phyloP scores from a whole-genome alignment of 441 rosid species.

The Sinapis alba region DNA sequence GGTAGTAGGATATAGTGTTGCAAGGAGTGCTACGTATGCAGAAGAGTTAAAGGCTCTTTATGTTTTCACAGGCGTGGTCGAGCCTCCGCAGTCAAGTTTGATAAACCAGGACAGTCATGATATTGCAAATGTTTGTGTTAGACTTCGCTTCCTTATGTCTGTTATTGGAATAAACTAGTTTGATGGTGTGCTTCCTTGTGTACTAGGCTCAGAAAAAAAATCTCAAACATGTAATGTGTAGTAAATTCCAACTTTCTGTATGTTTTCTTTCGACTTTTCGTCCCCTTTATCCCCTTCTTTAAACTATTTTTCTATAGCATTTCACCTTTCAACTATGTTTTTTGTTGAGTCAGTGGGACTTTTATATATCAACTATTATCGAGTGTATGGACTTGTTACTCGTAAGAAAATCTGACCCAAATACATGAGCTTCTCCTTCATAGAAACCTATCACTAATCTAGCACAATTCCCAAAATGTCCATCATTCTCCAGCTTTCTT shows the following conservation, averaged over 20 bases:
- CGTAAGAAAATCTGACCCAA: not conserved
- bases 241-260: not conserved
- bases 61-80: slow-evolving; percentile 61
- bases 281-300: not conserved
- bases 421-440: not conserved
- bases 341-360: not conserved
- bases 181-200: slow-evolving; percentile 21
- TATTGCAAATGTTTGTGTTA: slow-evolving; percentile 48
- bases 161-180: slow-evolving; percentile 74
- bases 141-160: slow-evolving; percentile 72
- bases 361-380: not conserved
- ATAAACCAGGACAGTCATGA: slow-evolving; percentile 31
- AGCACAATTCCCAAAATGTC: not conserved
- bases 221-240: slow-evolving; percentile 12
- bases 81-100: slow-evolving; percentile 57
- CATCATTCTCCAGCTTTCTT: not conserved
- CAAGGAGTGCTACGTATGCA: slow-evolving; percentile 42
- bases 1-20: slow-evolving; percentile 60
- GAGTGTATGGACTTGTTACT: not conserved
- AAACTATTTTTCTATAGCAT: not conserved
- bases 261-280: not conserved
- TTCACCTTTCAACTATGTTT: not conserved
- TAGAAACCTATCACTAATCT: not conserved
- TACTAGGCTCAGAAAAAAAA: not conserved
- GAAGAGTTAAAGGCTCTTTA: slow-evolving; percentile 76